Evolutionary conservation across 1,284 basidiomycete species (phyloP), one percentile per base, ranked within the genome.

Genomic region (Tilletia indica): DNA sequence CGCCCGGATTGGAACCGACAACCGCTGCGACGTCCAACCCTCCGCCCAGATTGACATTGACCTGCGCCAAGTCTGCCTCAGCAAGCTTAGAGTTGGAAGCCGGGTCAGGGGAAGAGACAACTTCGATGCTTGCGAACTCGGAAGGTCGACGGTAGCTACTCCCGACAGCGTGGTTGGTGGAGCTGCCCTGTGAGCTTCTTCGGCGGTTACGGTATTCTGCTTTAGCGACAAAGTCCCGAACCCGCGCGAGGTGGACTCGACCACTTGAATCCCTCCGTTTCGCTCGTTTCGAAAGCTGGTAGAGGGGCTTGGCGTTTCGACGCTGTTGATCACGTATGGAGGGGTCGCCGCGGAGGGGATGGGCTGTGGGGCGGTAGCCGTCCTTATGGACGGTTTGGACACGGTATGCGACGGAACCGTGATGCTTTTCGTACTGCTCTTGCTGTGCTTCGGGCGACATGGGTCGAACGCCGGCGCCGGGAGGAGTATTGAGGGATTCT

Each of bases 221-320:
- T 14, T 58, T 58, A 25, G 56, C 56, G 56, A 58, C 56, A 58
- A 58, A 58, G 56, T 58, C 56, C 34, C 56, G 56, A 58, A 58
- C 56, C 21, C 56, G 56, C 21, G 56, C 56, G 56, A 58, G 21
- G 25, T 58, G 56, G 6, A 58, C 34, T 14, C 34, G 21, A n/a
- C 56, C 56, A 25, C n/a, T 58, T 12, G 56, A 58, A 34, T 58
- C 56, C 34, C 25, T 58, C 4, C 56, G 19, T 21, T 21, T 58
- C 56, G 56, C 12, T 31, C 34, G 25, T 3, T 12, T 14, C 11
- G 56, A 58, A 45, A 14, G 42, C 3, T 31, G 25, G 25, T 31
- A 31, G 25, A 31, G 25, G 11, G 56, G 25, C 11, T 58, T 34
- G n/a, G n/a, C 34, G 4, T 58, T 25, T 12, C 56, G 56, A 31